Percentiles rank a stretch among this genome's conserved stretches.
Evolutionary conservation across 495 filamentous ascomycete species (phyloP).

Genomic region (Penicillium simplicissimum): DNA sequence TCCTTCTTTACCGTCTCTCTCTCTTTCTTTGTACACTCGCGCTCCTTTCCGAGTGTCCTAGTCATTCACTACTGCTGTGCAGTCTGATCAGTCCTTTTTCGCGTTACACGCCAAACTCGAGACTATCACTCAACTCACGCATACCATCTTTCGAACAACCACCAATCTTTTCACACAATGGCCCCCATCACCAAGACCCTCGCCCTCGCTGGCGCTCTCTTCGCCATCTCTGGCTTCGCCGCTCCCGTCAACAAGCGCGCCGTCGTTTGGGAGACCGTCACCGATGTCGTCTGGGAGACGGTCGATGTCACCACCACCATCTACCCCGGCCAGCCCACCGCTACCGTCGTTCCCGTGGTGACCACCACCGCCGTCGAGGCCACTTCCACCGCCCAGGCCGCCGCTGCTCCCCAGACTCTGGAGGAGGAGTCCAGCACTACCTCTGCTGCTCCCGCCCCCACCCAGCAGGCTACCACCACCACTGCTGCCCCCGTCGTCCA

Average conservation of each 20-base stretch:
- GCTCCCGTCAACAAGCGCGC: conserved; percentile 45
- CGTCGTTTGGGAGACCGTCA: conserved; percentile 36
- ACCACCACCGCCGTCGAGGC: conserved; percentile 12
- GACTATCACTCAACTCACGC: conserved; percentile 9
- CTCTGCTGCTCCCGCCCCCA: neutral
- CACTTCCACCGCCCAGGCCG: neutral
- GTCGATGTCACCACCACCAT: conserved; percentile 48
- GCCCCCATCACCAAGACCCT: conserved; percentile 46
- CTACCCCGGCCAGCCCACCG: conserved; percentile 27
- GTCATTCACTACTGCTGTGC: conserved; percentile 39
- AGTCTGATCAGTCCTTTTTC: conserved; percentile 30
- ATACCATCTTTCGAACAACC: conserved; percentile 17
- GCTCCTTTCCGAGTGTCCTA: conserved; percentile 30
- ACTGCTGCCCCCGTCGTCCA: conserved; percentile 14
- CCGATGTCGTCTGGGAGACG: conserved; percentile 42
- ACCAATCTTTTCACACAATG: conserved; percentile 31
- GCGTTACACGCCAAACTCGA: conserved; percentile 3
- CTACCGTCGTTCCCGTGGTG: conserved; percentile 16
- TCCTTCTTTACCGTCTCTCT: conserved; percentile 20
- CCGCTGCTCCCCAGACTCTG: neutral
- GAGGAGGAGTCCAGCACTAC: conserved; percentile 4
- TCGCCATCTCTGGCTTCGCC: conserved; percentile 37
- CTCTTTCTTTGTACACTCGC: conserved; percentile 18
- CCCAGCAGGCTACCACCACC: conserved; percentile 8
- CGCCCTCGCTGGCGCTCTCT: conserved; percentile 43